A percentile compares a stretch with the other conserved stretches of the same genome.
Evolutionary conservation across 2,329 filamentous ascomycete genomes (phyloP).

Genomic region (Sclerotinia nivalis): DNA sequence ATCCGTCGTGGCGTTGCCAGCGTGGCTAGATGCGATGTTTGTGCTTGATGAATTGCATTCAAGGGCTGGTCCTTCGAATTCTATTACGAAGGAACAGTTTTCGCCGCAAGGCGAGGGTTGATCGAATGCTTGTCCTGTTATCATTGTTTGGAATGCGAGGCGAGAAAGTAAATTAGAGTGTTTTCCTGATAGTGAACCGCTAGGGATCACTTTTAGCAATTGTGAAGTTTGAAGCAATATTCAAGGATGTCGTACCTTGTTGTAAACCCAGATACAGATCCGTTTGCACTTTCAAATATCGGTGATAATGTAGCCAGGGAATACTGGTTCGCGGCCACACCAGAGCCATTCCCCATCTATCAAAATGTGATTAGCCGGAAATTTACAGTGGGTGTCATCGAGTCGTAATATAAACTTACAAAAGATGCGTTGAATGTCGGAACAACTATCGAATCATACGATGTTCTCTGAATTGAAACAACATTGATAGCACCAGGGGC

Average conservation of each 20-base stretch:
- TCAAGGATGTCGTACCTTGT: slow-evolving; percentile 17
- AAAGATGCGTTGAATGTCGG: slow-evolving; percentile 34
- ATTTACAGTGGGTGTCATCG: no score
- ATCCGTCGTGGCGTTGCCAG: neutral
- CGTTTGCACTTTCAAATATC: slow-evolving; percentile 12
- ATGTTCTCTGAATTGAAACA: slow-evolving; percentile 14
- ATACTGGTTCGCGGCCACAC: slow-evolving; percentile 25
- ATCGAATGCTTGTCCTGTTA: slow-evolving; percentile 26
- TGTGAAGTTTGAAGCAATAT: neutral
- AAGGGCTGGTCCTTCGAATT: slow-evolving; percentile 30
- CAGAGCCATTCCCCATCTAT: slow-evolving; percentile 35
- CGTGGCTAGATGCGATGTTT: neutral
- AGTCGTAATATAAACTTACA: slow-evolving; percentile 24
- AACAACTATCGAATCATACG: slow-evolving; percentile 17
- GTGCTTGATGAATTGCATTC: slow-evolving; percentile 24
- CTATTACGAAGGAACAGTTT: slow-evolving; percentile 30
- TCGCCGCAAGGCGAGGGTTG: slow-evolving; percentile 30
- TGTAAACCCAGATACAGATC: slow-evolving; percentile 27
- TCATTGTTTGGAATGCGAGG: slow-evolving; percentile 28
- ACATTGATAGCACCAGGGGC: slow-evolving; percentile 35
- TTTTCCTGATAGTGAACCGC: neutral
- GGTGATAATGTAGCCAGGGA: slow-evolving; percentile 26
- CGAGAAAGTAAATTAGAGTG: slow-evolving; percentile 26
- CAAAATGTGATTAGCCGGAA: neutral
- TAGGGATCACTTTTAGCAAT: neutral